Base-by-base conservation (phyloP, 805 yeast species). In the Spathaspora girioi region DNA sequence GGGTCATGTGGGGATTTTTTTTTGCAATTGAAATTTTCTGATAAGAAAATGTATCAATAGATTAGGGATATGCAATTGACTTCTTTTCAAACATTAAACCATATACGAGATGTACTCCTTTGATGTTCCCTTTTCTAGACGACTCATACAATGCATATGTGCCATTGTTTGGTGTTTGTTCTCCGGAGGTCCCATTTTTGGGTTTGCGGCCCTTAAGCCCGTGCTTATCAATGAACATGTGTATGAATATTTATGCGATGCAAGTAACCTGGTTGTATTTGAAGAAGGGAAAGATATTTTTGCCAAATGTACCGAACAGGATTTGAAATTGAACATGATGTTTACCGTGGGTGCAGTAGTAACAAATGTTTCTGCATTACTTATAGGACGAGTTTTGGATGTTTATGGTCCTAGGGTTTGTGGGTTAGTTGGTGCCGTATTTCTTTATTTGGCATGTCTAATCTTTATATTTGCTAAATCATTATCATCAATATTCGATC, bases 141-240 rank as follows among this genome's bases (percentile, higher is more conserved):
- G 65, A 8, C 38, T 74, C 9, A 35, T 61, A 18, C 84, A 80
- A 61, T 74, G 78, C 43, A 62, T 59, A 14, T 75, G 82, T 66
- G 83, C 84, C 18, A 78, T 79, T 18, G 52, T 69, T 15, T 80
- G 84, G 84, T 79, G 83, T 58, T 64, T 80, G 8, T 63, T 80
- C 26, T 77, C 83, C 4, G 84, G 82, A 2, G 84, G 84, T 4
- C 82, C 83, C 2, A 77, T 80, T 35, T 80, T 80, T 61, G 84
- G 84, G 5, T 80, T 80, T 67, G 84, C 84, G 6, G 84, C 84
- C 14, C 66, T 80, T 58, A 80, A 80, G 55, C 84, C 84, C 9
- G 68, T 78, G 4, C 65, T 80, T 41, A 73, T 80, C 44, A 71
- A 64, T 49, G 81, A 80, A 58, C 75, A 74, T 12, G 66, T 80